Evolutionary conservation across 495 filamentous ascomycete genomes (phyloP).

Genomic region (Choiromyces venosus): DNA sequence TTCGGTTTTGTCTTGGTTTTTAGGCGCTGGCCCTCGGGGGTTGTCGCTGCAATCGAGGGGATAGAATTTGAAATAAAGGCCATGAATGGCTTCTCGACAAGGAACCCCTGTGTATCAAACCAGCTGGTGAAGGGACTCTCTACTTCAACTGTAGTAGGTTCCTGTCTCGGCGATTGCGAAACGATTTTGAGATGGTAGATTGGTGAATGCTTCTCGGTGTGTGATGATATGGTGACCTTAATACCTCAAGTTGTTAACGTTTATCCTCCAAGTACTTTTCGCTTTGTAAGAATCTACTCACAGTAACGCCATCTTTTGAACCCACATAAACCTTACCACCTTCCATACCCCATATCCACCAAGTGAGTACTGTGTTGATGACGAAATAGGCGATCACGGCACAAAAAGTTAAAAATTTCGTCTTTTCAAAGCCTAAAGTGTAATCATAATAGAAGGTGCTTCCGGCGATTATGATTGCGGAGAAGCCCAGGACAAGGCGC

Average conservation of each 20-base stretch:
- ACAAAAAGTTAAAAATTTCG: slow-evolving; percentile 65
- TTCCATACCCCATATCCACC: slow-evolving; percentile 84
- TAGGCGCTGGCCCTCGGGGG: slow-evolving; percentile 18
- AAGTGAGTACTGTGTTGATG: slow-evolving; percentile 71
- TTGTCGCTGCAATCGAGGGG: slow-evolving; percentile 24
- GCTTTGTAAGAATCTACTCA: slow-evolving; percentile 38
- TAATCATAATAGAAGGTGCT: slow-evolving; percentile 87
- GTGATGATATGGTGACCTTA: slow-evolving; percentile 63
- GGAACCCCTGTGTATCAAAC: slow-evolving; percentile 77
- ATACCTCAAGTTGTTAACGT: slow-evolving; percentile 17
- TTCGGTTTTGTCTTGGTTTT: slow-evolving; percentile 15
- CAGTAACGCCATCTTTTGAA: slow-evolving; percentile 54
- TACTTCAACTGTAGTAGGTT: slow-evolving; percentile 48
- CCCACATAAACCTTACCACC: slow-evolving; percentile 75
- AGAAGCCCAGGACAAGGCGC: slow-evolving; percentile 75
- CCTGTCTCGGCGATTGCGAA: slow-evolving; percentile 46
- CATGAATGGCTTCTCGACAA: slow-evolving; percentile 79
- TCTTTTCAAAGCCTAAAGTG: slow-evolving; percentile 77
- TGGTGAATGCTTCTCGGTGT: slow-evolving; percentile 68
- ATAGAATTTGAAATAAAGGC: slow-evolving; percentile 35
- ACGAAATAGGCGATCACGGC: slow-evolving; percentile 75
- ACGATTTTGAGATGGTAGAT: slow-evolving; percentile 69
- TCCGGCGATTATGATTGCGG: slow-evolving; percentile 70
- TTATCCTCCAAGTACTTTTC: neutral
- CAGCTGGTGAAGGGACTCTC: slow-evolving; percentile 71